Evolutionary conservation across 2,329 filamentous ascomycete species (phyloP).

Genomic region (Phoma sp.): DNA sequence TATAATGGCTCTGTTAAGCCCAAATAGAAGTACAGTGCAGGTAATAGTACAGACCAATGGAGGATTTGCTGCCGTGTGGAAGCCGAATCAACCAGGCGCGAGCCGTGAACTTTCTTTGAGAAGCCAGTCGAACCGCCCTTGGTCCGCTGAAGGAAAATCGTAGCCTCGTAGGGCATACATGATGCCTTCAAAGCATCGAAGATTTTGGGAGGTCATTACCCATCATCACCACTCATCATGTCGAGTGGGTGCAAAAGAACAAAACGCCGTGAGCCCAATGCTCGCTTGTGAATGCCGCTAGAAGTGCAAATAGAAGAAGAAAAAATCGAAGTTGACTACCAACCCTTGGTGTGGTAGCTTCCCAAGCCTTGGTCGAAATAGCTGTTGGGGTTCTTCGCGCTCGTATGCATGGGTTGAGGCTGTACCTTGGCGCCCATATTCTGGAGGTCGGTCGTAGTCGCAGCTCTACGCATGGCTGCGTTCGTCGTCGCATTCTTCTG

Average conservation of each 20-base stretch:
- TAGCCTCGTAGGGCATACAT: slow-evolving; percentile 47
- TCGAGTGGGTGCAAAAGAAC: slow-evolving; percentile 21
- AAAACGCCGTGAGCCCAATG: slow-evolving; percentile 44
- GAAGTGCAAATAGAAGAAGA: slow-evolving; percentile 38
- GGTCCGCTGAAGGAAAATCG: slow-evolving; percentile 45
- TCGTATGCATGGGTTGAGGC: slow-evolving; percentile 51
- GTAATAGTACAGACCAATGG: slow-evolving; percentile 48
- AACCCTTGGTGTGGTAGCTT: slow-evolving; percentile 85
- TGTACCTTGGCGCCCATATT: slow-evolving; percentile 80
- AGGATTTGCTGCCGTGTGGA: slow-evolving; percentile 21
- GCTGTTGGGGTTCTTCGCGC: slow-evolving; percentile 67
- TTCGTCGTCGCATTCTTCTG: slow-evolving; percentile 91
- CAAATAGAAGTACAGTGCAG: slow-evolving; percentile 50
- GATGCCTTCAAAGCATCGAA: slow-evolving; percentile 41
- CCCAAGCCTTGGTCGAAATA: slow-evolving; percentile 80
- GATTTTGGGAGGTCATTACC: slow-evolving; percentile 43
- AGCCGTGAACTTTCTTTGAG: slow-evolving; percentile 44
- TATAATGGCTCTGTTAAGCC: slow-evolving; percentile 43
- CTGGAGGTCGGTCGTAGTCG: slow-evolving; percentile 78
- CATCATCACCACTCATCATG: slow-evolving; percentile 29
- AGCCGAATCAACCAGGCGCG: slow-evolving; percentile 39
- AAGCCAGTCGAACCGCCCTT: slow-evolving; percentile 35
- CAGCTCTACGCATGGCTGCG: slow-evolving; percentile 67
- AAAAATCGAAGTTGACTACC: slow-evolving; percentile 59
- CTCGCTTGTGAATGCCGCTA: slow-evolving; percentile 46